These are phyloP conservation scores for Artemisia argyi DNA, from an alignment of 129 eudicot species.

Conservation along the genomic window DNA sequence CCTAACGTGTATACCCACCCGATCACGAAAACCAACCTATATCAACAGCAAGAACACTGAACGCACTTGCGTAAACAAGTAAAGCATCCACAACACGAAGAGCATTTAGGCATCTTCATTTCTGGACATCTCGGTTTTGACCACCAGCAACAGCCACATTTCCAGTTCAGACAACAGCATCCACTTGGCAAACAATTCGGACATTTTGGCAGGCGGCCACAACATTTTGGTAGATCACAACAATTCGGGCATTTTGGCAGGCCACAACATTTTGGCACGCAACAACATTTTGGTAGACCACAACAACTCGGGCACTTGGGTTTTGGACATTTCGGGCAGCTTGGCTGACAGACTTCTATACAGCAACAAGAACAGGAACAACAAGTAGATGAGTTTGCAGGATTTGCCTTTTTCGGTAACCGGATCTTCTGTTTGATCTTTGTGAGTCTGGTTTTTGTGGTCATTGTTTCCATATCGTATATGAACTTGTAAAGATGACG, in stretches of 20 bases:
- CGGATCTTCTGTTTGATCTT: slow-evolving; percentile 55
- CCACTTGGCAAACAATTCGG: slow-evolving; percentile 14
- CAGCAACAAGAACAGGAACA: slow-evolving; percentile 39
- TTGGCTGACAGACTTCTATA: slow-evolving; percentile 44
- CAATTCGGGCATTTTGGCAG: slow-evolving; percentile 26
- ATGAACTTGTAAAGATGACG: slow-evolving; percentile 81
- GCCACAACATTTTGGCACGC: slow-evolving; percentile 34
- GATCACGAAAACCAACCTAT: slow-evolving; percentile 29
- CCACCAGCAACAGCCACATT: slow-evolving; percentile 25
- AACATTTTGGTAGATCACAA: slow-evolving; percentile 16
- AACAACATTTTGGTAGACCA: slow-evolving; percentile 27
- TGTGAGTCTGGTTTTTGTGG: slow-evolving; percentile 63
- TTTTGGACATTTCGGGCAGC: slow-evolving; percentile 44
- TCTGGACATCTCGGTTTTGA: slow-evolving; percentile 40
- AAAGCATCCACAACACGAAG: slow-evolving; percentile 44
- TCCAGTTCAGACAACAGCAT: slow-evolving; percentile 32
- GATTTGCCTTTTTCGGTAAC: slow-evolving; percentile 33
- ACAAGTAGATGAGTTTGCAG: slow-evolving; percentile 20
- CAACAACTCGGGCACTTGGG: slow-evolving; percentile 46
- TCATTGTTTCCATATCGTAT: slow-evolving; percentile 85
- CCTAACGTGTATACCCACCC: slow-evolving; percentile 53
- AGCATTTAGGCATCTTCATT: slow-evolving; percentile 46
- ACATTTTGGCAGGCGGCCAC: slow-evolving; percentile 26
- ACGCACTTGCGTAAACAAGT: slow-evolving; percentile 45
- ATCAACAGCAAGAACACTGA: slow-evolving; percentile 59